phyloP scores from a whole-genome alignment of 176 grass and related monocot genomes.

The Eragrostis curvula region DNA sequence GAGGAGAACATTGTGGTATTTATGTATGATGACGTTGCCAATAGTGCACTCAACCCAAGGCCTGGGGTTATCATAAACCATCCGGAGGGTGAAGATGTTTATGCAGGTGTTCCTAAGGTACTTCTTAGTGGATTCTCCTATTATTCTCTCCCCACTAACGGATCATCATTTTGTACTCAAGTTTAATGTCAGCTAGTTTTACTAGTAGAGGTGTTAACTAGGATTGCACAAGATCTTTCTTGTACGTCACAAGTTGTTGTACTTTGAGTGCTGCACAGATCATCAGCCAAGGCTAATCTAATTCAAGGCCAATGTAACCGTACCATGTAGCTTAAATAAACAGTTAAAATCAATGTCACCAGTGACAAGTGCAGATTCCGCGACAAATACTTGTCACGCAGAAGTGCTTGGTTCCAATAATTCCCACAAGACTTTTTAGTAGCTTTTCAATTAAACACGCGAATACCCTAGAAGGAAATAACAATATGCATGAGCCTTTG shows the following conservation, averaged over 20 bases:
- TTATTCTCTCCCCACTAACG: conserved; percentile 7
- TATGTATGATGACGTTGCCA: conserved; percentile 90
- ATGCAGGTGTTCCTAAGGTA: conserved; percentile 88
- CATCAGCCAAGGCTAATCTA: neutral
- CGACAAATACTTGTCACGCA: neutral
- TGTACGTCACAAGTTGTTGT: neutral
- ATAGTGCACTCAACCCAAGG: conserved; percentile 67
- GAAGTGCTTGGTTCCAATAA: neutral
- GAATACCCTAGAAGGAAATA: neutral
- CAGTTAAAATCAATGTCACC: neutral
- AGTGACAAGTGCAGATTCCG: neutral
- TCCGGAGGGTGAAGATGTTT: conserved; percentile 77
- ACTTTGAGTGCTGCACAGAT: neutral
- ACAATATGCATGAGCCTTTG: neutral
- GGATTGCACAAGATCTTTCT: neutral
- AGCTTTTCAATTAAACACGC: neutral
- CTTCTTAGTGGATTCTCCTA: neutral
- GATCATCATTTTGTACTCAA: neutral
- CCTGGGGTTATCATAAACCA: conserved; percentile 79
- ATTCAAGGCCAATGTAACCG: neutral
- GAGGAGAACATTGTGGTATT: conserved; percentile 92
- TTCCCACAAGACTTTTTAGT: neutral
- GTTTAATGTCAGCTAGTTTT: neutral
- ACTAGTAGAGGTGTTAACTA: neutral
- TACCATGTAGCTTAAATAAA: neutral